Percentiles rank a stretch among this genome's conserved stretches.
Conservation (phyloP, 2,329 filamentous ascomycete genomes). For the Nigrospora oryzae region DNA sequence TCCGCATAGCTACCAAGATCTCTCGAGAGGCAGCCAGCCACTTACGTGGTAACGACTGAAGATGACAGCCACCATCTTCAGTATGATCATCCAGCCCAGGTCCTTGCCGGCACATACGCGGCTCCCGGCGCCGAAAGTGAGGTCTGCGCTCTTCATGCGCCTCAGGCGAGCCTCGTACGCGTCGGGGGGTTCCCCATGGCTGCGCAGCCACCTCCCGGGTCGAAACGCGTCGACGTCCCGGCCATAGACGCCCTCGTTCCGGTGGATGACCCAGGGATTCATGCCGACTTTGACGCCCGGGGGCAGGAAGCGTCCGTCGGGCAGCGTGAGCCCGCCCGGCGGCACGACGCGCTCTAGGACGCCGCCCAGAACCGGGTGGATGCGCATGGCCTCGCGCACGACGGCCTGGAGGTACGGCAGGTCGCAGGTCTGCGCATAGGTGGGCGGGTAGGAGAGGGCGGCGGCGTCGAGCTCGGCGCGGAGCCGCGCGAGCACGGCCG, state of each 20-base stretch:
- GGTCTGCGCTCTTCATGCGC: slow-evolving; percentile 35
- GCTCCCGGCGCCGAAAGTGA: slow-evolving; percentile 5
- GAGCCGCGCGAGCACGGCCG: slow-evolving; percentile 9
- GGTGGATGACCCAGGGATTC: slow-evolving; percentile 17
- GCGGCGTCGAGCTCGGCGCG: slow-evolving; percentile 25
- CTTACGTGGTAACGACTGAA: slow-evolving; percentile 24
- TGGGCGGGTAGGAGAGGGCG: slow-evolving; percentile 9
- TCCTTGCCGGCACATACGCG: slow-evolving; percentile 8
- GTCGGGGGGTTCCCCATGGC: slow-evolving; percentile 13
- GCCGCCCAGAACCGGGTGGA: slow-evolving; percentile 30
- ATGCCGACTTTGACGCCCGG: slow-evolving; percentile 19
- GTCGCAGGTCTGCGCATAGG: slow-evolving; percentile 5
- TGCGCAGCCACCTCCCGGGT: slow-evolving; percentile 30
- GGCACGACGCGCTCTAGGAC: slow-evolving; percentile 34
- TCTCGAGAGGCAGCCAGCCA: no score
- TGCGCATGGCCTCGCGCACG: slow-evolving; percentile 33
- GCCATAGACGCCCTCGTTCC: slow-evolving; percentile 27
- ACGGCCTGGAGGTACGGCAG: slow-evolving; percentile 30
- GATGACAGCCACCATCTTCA: slow-evolving; percentile 25
- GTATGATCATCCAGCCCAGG: slow-evolving; percentile 13
- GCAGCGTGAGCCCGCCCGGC: slow-evolving; percentile 17
- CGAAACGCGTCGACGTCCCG: slow-evolving; percentile 27
- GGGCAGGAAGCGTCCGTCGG: slow-evolving; percentile 14
- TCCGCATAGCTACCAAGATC: no score
- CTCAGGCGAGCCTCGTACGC: slow-evolving; percentile 30